Conservation (phyloP, 1,139 yeast genomes). For the Pichia inconspicua region DNA sequence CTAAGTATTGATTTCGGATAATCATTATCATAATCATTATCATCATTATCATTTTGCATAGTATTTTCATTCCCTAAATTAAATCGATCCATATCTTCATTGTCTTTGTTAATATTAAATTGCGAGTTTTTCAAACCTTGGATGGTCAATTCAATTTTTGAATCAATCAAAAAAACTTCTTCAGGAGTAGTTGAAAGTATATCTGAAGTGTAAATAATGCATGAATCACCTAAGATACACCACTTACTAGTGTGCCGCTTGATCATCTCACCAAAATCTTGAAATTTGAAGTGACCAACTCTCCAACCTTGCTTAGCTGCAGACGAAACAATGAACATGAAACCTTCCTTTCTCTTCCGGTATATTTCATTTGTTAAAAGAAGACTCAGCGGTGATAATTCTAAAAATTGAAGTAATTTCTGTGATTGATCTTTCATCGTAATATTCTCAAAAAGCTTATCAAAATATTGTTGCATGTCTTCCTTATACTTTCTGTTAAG, state of each 20-base stretch:
- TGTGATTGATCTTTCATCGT: conserved; percentile 77
- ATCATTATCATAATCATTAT: conserved; percentile 27
- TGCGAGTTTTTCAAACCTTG: conserved; percentile 34
- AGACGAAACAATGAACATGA: conserved; percentile 67
- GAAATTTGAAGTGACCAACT: conserved; percentile 77
- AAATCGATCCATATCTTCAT: neutral
- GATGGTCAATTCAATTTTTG: conserved; percentile 49
- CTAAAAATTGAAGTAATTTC: conserved; percentile 76
- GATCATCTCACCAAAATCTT: conserved; percentile 77
- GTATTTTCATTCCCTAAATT: conserved; percentile 8
- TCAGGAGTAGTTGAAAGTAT: conserved; percentile 80
- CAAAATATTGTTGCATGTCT: conserved; percentile 53
- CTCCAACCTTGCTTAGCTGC: conserved; percentile 94
- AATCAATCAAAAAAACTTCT: conserved; percentile 84
- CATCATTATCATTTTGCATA: conserved; percentile 20
- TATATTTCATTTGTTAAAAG: conserved; percentile 77
- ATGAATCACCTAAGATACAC: conserved; percentile 81
- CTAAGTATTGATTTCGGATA: conserved; percentile 15
- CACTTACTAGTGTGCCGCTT: conserved; percentile 87
- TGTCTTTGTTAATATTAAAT: neutral
- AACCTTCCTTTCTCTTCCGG: conserved; percentile 84
- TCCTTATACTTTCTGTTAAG: conserved; percentile 17
- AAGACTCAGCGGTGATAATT: conserved; percentile 81
- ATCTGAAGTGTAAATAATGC: conserved; percentile 77
- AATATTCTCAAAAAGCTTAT: conserved; percentile 49